Conservation (phyloP, 441 rosid genomes). For the Melastoma candidum region DNA sequence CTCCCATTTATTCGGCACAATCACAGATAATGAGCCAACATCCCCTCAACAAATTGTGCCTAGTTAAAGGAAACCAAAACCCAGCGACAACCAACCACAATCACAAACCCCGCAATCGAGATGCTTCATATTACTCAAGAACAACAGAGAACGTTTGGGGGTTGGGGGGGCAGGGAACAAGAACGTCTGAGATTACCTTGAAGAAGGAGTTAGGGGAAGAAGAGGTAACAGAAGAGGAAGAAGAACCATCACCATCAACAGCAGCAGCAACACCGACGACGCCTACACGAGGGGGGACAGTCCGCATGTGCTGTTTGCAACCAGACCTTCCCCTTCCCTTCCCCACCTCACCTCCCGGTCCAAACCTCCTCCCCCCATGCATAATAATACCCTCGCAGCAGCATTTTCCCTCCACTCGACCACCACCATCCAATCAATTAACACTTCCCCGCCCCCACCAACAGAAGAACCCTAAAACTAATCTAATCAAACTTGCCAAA, state of each 20-base stretch:
- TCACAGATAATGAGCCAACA: background rate
- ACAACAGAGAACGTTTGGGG: background rate
- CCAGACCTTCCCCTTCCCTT: slow-evolving; percentile 28
- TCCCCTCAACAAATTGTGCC: background rate
- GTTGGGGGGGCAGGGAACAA: background rate
- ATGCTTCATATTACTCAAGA: background rate
- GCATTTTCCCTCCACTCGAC: slow-evolving; percentile 37
- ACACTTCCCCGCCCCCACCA: slow-evolving; percentile 7
- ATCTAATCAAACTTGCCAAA: too few relatives aligned
- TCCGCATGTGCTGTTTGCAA: slow-evolving; percentile 62
- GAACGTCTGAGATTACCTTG: slow-evolving; percentile 36
- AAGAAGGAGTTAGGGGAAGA: slow-evolving; percentile 40
- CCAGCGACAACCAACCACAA: background rate
- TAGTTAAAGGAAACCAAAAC: background rate
- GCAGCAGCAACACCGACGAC: slow-evolving; percentile 15
- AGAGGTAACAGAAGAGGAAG: slow-evolving; percentile 29
- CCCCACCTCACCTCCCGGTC: slow-evolving; percentile 32
- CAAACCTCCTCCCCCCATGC: slow-evolving; percentile 32
- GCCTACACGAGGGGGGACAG: slow-evolving; percentile 45
- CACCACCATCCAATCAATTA: background rate
- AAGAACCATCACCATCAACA: slow-evolving; percentile 27
- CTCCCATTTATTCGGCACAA: background rate
- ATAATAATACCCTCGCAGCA: slow-evolving; percentile 27
- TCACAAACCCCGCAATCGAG: background rate
- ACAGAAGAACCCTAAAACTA: background rate